phyloP scores from a whole-genome alignment of 495 filamentous ascomycete genomes.

The Penicillium arizonense region DNA sequence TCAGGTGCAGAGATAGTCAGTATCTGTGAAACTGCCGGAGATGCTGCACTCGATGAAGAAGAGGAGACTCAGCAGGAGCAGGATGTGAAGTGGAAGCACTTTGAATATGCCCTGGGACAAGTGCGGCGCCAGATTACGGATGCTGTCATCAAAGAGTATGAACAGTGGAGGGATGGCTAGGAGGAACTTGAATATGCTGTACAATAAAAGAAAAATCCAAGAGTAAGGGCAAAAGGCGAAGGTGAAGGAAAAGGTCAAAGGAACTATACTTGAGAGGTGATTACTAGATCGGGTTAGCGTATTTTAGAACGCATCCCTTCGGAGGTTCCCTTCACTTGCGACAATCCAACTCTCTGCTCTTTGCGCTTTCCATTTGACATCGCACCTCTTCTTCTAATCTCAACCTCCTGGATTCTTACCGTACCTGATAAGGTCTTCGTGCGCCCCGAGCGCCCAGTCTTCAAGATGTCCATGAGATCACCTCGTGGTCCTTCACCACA shows the following conservation, averaged over 20 bases:
- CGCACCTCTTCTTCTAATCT: background rate
- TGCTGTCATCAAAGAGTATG: slow-evolving; percentile 64
- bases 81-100: slow-evolving; percentile 58
- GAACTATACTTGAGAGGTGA: slow-evolving; percentile 7
- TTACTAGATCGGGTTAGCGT: slow-evolving; percentile 17
- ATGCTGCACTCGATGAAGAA: slow-evolving; percentile 57
- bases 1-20: slow-evolving; percentile 87
- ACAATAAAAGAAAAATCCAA: background rate
- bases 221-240: background rate
- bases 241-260: background rate
- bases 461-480: slow-evolving; percentile 25
- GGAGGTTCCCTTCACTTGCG: background rate
- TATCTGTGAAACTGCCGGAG: slow-evolving; percentile 69
- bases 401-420: background rate
- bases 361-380: background rate
- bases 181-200: background rate
- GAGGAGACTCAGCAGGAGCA: slow-evolving; percentile 44
- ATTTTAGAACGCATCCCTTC: slow-evolving; percentile 1
- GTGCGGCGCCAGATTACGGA: slow-evolving; percentile 67
- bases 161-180: slow-evolving; percentile 55
- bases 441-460: background rate
- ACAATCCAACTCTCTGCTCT: background rate
- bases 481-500: slow-evolving; percentile 23
- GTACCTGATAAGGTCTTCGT: background rate
- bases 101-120: slow-evolving; percentile 59